Base-by-base conservation (phyloP, 140 eudicot species). In the Flaveria floridana region DNA sequence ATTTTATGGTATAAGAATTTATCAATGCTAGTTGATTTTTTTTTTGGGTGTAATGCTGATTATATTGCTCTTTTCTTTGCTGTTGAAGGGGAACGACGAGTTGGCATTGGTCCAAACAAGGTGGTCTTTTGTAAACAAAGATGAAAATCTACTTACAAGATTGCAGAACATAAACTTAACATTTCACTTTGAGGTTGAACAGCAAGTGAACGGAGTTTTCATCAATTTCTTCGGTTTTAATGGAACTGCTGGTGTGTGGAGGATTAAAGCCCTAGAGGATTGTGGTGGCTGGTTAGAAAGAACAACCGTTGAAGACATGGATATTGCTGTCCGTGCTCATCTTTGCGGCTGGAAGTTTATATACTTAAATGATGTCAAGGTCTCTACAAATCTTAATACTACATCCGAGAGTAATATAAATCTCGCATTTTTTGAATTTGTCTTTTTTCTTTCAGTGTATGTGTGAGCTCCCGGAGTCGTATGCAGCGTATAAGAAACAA, bases 181-280 rank as follows among this genome's bases (percentile, higher is more conserved):
- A 6, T 93, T 93, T 67, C 98, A 93, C 77, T 93, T 93, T 82
- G 98, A 93, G 86, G 96, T 93, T 55, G 98, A 93, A 69, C 98
- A 93, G 66, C 97, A 93, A 75, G 98, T 93, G 53, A 93, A 93
- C 41, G 96, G 98, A 52, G 76, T 86, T 76, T 92, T 92, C 76
- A 72, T 89, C 58, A 92, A 92, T 82, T 91, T 91, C 79, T 91
- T 91, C 19, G 97, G 97, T 56, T 91, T 89, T 50, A 91, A 91
- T 80, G 97, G 97, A 59, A 92, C 97, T 56, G 96, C 97, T 82
- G 97, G 97, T 61, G 96, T 92, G 26, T 92, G 97, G 97, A 87
- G 96, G 79, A 85, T 92, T 61, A 89, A 92, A 74, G 96, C 97
- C 73, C 84, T 92, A 9, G 96, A 92, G 80, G 96, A 92, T 10